phyloP scores from a whole-genome alignment of 345 rosid species.

The Orychophragmus violaceus region DNA sequence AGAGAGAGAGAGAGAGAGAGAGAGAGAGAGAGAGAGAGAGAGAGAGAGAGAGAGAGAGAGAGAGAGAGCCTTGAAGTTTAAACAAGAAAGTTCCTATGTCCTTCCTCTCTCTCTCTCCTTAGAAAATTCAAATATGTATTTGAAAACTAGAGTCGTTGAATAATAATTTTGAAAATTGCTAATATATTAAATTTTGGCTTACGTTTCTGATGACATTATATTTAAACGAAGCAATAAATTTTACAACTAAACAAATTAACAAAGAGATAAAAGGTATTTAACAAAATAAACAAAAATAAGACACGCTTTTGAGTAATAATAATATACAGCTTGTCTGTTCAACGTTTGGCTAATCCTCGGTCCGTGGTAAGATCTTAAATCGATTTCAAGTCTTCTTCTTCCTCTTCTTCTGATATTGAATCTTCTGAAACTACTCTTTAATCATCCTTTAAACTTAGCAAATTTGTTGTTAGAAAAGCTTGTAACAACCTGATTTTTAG shows the following conservation, averaged over 20 bases:
- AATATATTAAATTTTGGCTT: not conserved
- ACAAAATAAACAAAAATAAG: not conserved
- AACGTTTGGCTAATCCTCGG: constrained; percentile 13
- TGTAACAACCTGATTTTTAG: no score
- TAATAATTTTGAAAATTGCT: not conserved
- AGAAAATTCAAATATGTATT: constrained; percentile 17
- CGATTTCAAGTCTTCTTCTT: constrained; percentile 8
- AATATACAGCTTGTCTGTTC: not conserved
- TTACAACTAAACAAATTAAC: not conserved
- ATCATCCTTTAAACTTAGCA: no score
- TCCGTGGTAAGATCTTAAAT: constrained; percentile 24
- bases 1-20: no score
- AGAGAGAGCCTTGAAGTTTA: no score
- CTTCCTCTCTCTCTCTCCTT: constrained; percentile 10
- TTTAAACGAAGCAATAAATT: not conserved
- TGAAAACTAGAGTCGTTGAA: constrained; percentile 1
- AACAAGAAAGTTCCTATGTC: no score
- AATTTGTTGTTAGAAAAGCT: no score
- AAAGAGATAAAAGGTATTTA: not conserved
- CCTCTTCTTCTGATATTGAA: not conserved
- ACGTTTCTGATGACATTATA: not conserved
- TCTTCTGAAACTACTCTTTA: not conserved
- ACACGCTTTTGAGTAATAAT: constrained; percentile 13
- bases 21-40: no score
- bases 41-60: no score